Evolutionary conservation across 2,329 filamentous ascomycete species (phyloP), one percentile per base, ranked within the genome.

Genomic region (Cadophora sp.): DNA sequence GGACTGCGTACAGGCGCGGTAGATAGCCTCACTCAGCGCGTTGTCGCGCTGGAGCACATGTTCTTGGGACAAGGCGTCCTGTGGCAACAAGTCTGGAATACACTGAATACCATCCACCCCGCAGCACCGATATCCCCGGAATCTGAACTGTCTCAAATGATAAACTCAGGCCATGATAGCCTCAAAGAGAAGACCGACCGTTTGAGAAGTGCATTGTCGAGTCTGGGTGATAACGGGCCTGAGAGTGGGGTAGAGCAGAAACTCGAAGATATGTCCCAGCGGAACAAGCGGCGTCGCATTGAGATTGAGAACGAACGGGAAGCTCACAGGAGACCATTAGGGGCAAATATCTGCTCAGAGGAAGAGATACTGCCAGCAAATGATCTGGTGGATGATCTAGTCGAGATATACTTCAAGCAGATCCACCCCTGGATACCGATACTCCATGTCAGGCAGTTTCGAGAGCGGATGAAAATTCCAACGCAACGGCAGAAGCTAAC

Each of bases 351-450:
- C 19, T 14, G 37, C 43, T 26, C 4, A 62, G 43, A 50, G 19
- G 64, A 65, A 31, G 50, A 34, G 31, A 11, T 24, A 12, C 65
- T 73, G 7, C 72, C 72, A 9, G 66, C 72, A 51, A 12, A 65
- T 40, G 74, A 76, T n/a, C 50, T 78, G 1, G 65, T 79, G 9
- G 64, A 73, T 24, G 55, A 66, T 3, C 63, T 79, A 2, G 75
- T 79, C 6, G 76, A 77, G 6, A 73, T 76, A 9, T 78, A 79
- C 63, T 78, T 77, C 58, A 27, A 55, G 1, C 76, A 75, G 14
- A 72, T 78, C 12, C 78, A 79, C 65, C 77, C 75, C 24, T 79
- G 77, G 77, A 79, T 78, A 43, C 78, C 78, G 0, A 75, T 79
- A 14, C 70, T 79, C 9, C 77, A 79, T 61, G 72, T 77, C 2